These are phyloP conservation scores for Triangularia verruculosa DNA, from an alignment of 2,329 filamentous ascomycete genomes.

Conservation along the genomic window DNA sequence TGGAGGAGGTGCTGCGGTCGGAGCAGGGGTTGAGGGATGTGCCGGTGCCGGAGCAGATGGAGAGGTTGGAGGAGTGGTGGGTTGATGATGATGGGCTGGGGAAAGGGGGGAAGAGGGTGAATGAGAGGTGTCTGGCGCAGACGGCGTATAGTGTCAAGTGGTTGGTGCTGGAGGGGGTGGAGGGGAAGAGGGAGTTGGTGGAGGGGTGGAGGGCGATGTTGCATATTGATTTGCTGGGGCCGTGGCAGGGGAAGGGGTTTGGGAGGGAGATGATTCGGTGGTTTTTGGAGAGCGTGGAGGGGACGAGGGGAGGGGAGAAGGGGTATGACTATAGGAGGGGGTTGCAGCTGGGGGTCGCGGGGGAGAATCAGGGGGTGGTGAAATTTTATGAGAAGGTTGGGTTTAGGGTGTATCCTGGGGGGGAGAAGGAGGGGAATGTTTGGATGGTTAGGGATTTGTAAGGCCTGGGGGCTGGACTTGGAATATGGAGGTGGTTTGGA, in stretches of 20 bases:
- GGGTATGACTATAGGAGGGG: constrained; percentile 35
- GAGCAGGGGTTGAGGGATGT: constrained; percentile 26
- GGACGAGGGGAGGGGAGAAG: constrained; percentile 10
- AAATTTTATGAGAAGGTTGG: constrained; percentile 47
- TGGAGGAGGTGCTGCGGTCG: constrained; percentile 34
- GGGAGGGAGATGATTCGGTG: constrained; percentile 40
- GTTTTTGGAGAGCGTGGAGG: constrained; percentile 40
- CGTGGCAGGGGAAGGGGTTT: constrained; percentile 44
- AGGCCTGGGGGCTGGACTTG: not conserved
- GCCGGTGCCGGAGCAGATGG: constrained; percentile 29
- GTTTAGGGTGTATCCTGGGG: constrained; percentile 40
- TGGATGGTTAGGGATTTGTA: constrained; percentile 43
- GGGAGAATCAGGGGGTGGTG: constrained; percentile 48
- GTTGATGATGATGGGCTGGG: not conserved
- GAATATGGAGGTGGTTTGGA: too few relatives aligned
- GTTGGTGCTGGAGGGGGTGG: constrained; percentile 37
- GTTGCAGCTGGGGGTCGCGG: constrained; percentile 43
- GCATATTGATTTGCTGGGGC: constrained; percentile 48
- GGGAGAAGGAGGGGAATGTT: constrained; percentile 36
- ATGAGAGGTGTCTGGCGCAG: constrained; percentile 35
- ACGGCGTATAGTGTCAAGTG: constrained; percentile 40
- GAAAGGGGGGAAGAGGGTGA: not conserved
- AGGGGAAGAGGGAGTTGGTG: constrained; percentile 36
- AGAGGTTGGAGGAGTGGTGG: constrained; percentile 33
- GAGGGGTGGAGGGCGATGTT: constrained; percentile 42